Base-by-base conservation (phyloP, 2,329 filamentous ascomycete genomes). In the Fonsecaea multimorphosa region DNA sequence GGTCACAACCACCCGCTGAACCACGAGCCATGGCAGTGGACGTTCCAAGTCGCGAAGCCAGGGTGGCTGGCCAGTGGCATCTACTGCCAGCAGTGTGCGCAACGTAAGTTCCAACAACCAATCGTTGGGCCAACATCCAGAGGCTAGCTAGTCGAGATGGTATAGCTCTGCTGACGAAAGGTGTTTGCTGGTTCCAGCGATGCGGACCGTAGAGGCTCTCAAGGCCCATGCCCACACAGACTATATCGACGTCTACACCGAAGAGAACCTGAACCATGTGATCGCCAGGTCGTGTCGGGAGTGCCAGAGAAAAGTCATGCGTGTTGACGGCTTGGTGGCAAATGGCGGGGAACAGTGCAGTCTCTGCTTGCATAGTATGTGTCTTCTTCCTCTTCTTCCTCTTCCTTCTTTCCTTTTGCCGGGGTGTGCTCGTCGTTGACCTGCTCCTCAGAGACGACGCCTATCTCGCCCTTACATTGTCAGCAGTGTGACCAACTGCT, bases 11-110 rank as follows among this genome's bases (percentile, higher is more conserved):
- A 49, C 44, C 44, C 44, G 44, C 12, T 19, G 2, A 7, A 49
- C 19, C 44, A 49, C 44, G 44, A 49, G 44, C 11, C 44, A 11
- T 49, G 44, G 44, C 44, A 27, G 22, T 49, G 44, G 44, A 49
- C 44, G 8, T 49, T 49, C 22, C 44, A 49, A 22, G 44, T 49
- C 44, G 44, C 19, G 11, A 49, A 49, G 44, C 19, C 19, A 11
- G 44, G 44, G 3, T 24, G 19, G 19, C 11, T 27, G 11, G 16
- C 44, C 44, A 49, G 22, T 22, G 44, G 44, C 8, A 49, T 49
- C 2, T 49, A 49, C 44, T 49, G 44, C 44, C 44, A 49, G 19
- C 24, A 11, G 44, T 49, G 44, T 49, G 44, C 44, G 2, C 44
- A 49, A 12, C 44, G 44, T 49, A 49, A 49, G 44, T 49, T n/a